Base-by-base conservation (phyloP, 192 early-diverging fungal species). In the Coemansia sp. region DNA sequence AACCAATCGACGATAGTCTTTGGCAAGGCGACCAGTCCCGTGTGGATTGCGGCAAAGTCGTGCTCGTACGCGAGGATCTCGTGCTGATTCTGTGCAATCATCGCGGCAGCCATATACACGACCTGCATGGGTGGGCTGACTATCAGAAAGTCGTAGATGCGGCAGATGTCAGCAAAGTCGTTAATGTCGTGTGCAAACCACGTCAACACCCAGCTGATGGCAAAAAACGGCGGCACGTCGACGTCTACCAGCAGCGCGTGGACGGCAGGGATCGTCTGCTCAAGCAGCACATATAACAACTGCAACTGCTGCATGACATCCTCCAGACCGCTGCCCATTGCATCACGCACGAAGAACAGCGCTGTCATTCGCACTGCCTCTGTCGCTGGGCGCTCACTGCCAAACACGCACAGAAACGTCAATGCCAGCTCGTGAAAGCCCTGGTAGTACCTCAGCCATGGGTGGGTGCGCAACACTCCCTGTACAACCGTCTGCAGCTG, bases 121-220 rank as follows among this genome's bases (percentile, higher is more conserved):
- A 83, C 82, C 77, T 89, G 87, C 56, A 86, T 65, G 1, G 88
- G 85, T 27, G 76, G 73, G 55, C 82, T 84, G 18, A 86, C 80
- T 0, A 91, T 64, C 5, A 89, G 81, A 23, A 88, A 71, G 62
- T 91, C 88, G 60, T 86, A 87, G 23, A 91, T 73, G 25, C 88
- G 84, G 51, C 81, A 69, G 9, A 85, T 72, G 16, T 67, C 69
- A 27, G 67, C 51, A 34, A 83, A 77, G 34, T 77, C 69, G 25
- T 72, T 68, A n/a, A 91, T 21, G 56, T 89, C 84, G 60, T 91
- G 90, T 24, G 82, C 84, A 60, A 84, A 88, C 90, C 90, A 91
- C n/a, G 90, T 90, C 49, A 90, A 61, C 56, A 89, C 73, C 88
- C 88, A 90, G 58, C 85, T 86, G 48, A 91, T 73, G 27, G 84